phyloP scores from a whole-genome alignment of 2,329 filamentous ascomycete species.

The Xylariaceae sp. region DNA sequence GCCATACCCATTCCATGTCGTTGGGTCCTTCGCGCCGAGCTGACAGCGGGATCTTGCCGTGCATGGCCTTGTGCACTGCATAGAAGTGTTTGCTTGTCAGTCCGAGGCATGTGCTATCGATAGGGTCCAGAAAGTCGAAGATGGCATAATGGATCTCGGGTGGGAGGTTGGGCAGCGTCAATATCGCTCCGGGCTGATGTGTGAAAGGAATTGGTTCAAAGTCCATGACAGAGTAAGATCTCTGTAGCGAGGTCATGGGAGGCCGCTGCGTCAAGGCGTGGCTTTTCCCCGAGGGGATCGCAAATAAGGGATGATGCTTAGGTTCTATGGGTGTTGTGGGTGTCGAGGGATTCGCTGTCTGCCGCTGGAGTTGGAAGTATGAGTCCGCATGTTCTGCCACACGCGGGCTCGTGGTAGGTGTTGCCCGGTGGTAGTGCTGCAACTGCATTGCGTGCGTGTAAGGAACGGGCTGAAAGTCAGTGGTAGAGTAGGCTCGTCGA shows the following conservation, averaged over 20 bases:
- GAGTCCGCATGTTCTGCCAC: constrained; percentile 16
- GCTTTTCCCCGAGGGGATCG: constrained; percentile 11
- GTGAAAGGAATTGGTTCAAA: constrained; percentile 50
- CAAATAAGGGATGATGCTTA: neutral
- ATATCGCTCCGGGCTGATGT: constrained; percentile 40
- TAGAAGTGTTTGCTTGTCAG: constrained; percentile 56
- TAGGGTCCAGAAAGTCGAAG: constrained; percentile 60
- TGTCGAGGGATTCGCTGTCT: constrained; percentile 1
- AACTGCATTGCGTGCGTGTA: constrained; percentile 11
- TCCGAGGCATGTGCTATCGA: constrained; percentile 59
- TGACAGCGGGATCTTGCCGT: constrained; percentile 52
- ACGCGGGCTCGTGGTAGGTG: constrained; percentile 16
- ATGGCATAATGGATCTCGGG: constrained; percentile 56
- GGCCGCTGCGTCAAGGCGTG: constrained; percentile 21
- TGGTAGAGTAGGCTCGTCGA: constrained; percentile 27
- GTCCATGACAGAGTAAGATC: constrained; percentile 59
- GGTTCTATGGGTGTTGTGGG: constrained; percentile 1
- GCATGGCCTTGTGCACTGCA: constrained; percentile 51
- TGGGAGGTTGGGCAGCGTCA: constrained; percentile 50
- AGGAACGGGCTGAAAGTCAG: constrained; percentile 18
- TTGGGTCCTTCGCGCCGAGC: constrained; percentile 57
- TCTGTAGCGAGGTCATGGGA: constrained; percentile 41
- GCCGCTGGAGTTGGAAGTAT: constrained; percentile 8
- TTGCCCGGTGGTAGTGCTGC: constrained; percentile 9
- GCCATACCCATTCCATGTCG: constrained; percentile 61